These are phyloP conservation scores for Chaetomiaceae sp. DNA, from an alignment of 2,329 filamentous ascomycete species.

Conservation along the genomic window DNA sequence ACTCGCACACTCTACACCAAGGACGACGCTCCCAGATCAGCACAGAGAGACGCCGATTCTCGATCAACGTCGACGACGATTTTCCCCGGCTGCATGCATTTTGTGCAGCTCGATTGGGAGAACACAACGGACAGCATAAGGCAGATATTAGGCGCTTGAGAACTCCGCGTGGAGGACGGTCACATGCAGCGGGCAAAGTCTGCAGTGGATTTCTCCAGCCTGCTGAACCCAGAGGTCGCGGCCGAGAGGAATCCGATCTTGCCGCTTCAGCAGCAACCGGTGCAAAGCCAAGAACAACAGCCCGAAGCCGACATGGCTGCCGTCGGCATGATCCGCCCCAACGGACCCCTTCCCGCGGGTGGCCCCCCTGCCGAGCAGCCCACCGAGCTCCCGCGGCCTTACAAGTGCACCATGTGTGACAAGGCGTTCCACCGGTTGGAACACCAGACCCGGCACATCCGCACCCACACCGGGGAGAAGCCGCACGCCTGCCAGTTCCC, in stretches of 20 bases:
- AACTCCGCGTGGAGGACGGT: slow-evolving; percentile 36
- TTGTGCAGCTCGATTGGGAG: slow-evolving; percentile 21
- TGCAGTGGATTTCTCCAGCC: slow-evolving; percentile 70
- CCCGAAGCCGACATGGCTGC: slow-evolving; percentile 36
- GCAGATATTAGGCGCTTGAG: slow-evolving; percentile 7
- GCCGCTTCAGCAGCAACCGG: slow-evolving; percentile 25
- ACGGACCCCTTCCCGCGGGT: slow-evolving; percentile 54
- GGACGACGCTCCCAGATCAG: background rate
- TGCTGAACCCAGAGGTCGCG: slow-evolving; percentile 57
- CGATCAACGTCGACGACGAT: background rate
- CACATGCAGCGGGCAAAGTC: slow-evolving; percentile 74
- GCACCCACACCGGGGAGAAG: slow-evolving; percentile 97
- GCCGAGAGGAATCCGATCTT: slow-evolving; percentile 23
- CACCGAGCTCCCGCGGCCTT: slow-evolving; percentile 82
- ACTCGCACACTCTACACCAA: background rate
- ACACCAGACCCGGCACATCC: slow-evolving; percentile 86
- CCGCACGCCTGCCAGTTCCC: slow-evolving; percentile 94
- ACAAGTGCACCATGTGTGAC: slow-evolving; percentile 97
- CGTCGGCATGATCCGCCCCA: slow-evolving; percentile 55
- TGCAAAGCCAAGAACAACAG: slow-evolving; percentile 28
- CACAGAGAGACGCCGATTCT: background rate
- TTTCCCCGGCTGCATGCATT: slow-evolving; percentile 20
- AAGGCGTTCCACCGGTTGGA: slow-evolving; percentile 98
- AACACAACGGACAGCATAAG: slow-evolving; percentile 9
- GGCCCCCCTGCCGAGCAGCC: slow-evolving; percentile 57